phyloP scores from a whole-genome alignment of 768 basidiomycete species.

The Mycena leptocephala region DNA sequence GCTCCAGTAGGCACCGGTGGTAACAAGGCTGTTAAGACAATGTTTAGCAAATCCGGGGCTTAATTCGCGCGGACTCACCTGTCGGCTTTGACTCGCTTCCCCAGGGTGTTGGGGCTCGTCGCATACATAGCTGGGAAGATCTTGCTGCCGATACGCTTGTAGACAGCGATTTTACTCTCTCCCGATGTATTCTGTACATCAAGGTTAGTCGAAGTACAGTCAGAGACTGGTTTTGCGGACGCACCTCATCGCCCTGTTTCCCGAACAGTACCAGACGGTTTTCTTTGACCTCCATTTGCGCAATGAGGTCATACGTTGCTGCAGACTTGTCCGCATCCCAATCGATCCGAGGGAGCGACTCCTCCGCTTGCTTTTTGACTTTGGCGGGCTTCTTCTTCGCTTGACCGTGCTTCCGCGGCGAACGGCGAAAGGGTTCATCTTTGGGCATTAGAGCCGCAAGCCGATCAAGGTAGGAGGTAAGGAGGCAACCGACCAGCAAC shows the following conservation, averaged over 20 bases:
- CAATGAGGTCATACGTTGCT: constrained; percentile 4
- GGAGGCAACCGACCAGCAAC: too few relatives aligned
- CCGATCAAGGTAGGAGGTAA: too few relatives aligned
- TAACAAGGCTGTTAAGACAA: too few relatives aligned
- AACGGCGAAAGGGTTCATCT: background rate
- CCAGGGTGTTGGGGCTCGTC: constrained; percentile 28
- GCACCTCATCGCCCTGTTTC: constrained; percentile 46
- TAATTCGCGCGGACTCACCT: too few relatives aligned
- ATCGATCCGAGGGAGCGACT: background rate
- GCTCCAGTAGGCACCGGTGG: too few relatives aligned
- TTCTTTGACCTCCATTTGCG: constrained; percentile 33
- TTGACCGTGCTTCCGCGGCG: background rate
- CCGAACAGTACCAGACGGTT: constrained; percentile 43
- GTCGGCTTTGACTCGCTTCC: constrained; percentile 41
- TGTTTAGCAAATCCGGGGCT: too few relatives aligned
- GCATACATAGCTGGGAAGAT: constrained; percentile 37
- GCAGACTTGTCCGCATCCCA: background rate
- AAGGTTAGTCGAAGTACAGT: too few relatives aligned
- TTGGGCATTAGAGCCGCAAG: background rate
- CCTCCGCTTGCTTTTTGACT: background rate
- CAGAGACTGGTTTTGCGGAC: too few relatives aligned
- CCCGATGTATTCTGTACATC: too few relatives aligned
- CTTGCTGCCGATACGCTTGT: constrained; percentile 38
- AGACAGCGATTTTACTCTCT: constrained; percentile 39
- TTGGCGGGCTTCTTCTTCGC: background rate